Evolutionary conservation across 192 early-diverging fungal genomes (phyloP).

Genomic region (Thamnidium elegans): DNA sequence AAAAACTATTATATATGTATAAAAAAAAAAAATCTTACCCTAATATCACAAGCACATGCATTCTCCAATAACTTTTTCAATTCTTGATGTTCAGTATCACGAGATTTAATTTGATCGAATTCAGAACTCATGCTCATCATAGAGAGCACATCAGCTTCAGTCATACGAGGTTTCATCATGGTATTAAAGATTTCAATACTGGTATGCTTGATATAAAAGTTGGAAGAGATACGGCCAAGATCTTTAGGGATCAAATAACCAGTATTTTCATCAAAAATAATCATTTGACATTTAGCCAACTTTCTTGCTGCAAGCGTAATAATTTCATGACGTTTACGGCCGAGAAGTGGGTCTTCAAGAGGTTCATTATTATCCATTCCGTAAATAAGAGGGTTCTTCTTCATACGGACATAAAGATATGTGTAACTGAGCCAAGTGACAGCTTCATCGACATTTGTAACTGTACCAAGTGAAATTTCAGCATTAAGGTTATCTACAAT

Average conservation of each 20-base stretch:
- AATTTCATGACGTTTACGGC: slow-evolving; percentile 77
- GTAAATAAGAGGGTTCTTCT: slow-evolving; percentile 91
- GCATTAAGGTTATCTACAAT: slow-evolving; percentile 97
- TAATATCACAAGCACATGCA: slow-evolving; percentile 83
- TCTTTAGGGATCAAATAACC: slow-evolving; percentile 88
- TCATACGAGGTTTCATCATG: slow-evolving; percentile 83
- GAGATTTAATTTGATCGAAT: slow-evolving; percentile 91
- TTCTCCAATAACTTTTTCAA: slow-evolving; percentile 64
- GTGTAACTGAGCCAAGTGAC: slow-evolving; percentile 98
- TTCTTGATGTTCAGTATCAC: slow-evolving; percentile 86
- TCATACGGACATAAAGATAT: slow-evolving; percentile 94
- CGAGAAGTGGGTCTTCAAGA: slow-evolving; percentile 76
- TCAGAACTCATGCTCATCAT: slow-evolving; percentile 89
- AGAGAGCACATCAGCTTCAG: slow-evolving; percentile 88
- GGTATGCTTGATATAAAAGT: slow-evolving; percentile 87
- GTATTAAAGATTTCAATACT: slow-evolving; percentile 89
- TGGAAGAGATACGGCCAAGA: slow-evolving; percentile 88
- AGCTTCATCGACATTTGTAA: slow-evolving; percentile 93
- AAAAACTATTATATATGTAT: neutral
- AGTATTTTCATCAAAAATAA: slow-evolving; percentile 79
- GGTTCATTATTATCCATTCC: slow-evolving; percentile 80
- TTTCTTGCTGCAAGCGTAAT: slow-evolving; percentile 70
- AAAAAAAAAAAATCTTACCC: slow-evolving; percentile 54
- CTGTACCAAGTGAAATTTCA: slow-evolving; percentile 93
- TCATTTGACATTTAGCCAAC: slow-evolving; percentile 88